These are phyloP conservation scores for Camelina hispida DNA, from an alignment of 345 rosid species.

Conservation along the genomic window DNA sequence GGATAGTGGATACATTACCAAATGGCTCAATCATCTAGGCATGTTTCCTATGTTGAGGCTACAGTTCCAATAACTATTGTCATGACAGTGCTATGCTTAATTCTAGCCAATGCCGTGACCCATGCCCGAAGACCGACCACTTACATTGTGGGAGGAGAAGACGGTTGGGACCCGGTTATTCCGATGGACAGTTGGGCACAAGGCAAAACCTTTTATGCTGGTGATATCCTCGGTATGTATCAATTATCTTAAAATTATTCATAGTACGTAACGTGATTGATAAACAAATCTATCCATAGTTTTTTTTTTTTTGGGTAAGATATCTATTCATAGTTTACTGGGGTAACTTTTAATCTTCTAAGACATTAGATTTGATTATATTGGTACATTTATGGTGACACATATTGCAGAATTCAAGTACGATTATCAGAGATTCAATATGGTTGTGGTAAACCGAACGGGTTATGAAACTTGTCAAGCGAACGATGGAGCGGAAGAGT, in stretches of 20 bases:
- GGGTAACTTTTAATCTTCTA: not conserved
- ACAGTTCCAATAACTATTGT: not conserved
- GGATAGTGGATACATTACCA: not conserved
- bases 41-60: not conserved
- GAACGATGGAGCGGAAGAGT: not conserved
- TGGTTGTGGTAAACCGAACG: conserved; percentile 25
- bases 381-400: not conserved
- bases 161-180: conserved; percentile 6
- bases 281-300: not conserved
- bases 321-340: not conserved
- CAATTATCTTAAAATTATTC: not conserved
- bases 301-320: not conserved
- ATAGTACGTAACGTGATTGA: not conserved
- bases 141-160: conserved; percentile 6
- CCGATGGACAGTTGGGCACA: conserved; percentile 27
- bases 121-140: conserved; percentile 11
- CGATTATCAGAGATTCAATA: not conserved
- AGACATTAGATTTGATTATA: not conserved
- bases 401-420: conserved; percentile 21
- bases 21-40: conserved; percentile 11
- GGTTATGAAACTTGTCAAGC: conserved; percentile 7
- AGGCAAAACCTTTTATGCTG: conserved; percentile 35
- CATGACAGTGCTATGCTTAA: conserved; percentile 15
- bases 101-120: not conserved
- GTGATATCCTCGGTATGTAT: conserved; percentile 36